A percentile compares a stretch with the other conserved stretches of the same genome.
Evolutionary conservation across 768 basidiomycete genomes (phyloP).

Genomic region (Pleurotus platypus): DNA sequence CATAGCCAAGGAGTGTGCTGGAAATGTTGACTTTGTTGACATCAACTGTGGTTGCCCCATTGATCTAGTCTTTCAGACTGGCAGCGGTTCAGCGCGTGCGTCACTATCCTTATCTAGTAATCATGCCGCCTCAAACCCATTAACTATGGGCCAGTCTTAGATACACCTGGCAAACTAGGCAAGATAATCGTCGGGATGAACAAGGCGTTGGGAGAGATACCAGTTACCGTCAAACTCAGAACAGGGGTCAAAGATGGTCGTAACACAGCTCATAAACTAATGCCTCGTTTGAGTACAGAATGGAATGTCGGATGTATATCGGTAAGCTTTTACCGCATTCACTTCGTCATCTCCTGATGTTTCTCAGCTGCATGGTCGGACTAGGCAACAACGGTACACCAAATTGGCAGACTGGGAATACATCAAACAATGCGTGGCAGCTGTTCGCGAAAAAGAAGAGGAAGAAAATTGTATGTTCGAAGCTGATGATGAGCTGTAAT

Average conservation of each 20-base stretch:
- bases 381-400: slow-evolving; percentile 92
- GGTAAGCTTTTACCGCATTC: slow-evolving; percentile 17
- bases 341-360: slow-evolving; percentile 1
- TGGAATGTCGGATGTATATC: slow-evolving; percentile 45
- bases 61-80: slow-evolving; percentile 89
- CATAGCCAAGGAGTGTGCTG: slow-evolving; percentile 63
- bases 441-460: slow-evolving; percentile 65
- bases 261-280: slow-evolving; percentile 87
- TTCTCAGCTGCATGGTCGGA: slow-evolving; percentile 87
- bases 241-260: slow-evolving; percentile 89
- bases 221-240: slow-evolving; percentile 87
- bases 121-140: slow-evolving; percentile 3
- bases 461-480: slow-evolving; percentile 68
- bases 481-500: not conserved
- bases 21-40: slow-evolving; percentile 85
- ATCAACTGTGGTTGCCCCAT: slow-evolving; percentile 98
- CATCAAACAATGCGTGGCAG: slow-evolving; percentile 81
- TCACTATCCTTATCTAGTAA: slow-evolving; percentile 16
- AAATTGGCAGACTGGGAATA: slow-evolving; percentile 94
- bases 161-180: slow-evolving; percentile 76
- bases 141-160: slow-evolving; percentile 59
- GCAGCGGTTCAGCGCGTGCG: slow-evolving; percentile 86
- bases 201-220: slow-evolving; percentile 83
- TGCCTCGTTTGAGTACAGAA: slow-evolving; percentile 68
- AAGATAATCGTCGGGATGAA: slow-evolving; percentile 92